Base-by-base conservation (phyloP, 495 filamentous ascomycete species). In the Penicillium desertorum region DNA sequence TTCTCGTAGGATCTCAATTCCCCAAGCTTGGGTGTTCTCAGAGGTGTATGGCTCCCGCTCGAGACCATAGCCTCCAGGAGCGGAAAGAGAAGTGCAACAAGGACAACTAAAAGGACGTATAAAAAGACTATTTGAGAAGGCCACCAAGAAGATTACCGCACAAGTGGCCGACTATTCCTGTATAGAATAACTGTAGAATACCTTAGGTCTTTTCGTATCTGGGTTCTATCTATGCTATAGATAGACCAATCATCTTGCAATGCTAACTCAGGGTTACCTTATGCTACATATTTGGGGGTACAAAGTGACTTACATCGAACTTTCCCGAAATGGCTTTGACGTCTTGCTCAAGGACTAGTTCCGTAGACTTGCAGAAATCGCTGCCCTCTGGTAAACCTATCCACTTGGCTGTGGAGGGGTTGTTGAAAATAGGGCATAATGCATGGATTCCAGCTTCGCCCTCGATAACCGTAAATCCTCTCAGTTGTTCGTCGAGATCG, bases 231-330 rank as follows among this genome's bases (percentile, higher is more conserved):
- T 52, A 52, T 39, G 50, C 50, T 52, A 52, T 52, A 17, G 32
- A 52, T 25, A 52, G 34, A 17, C 7, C 4, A 17, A 42, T n/a
- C 50, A 52, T 52, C 36, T 47, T 47, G 16, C 45, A 47, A 25
- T 47, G 7, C 45, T 47, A 17, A 19, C 7, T 25, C 25, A 25
- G 12, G 11, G 45, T 47, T 30, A 47, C 1, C 25, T 7, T 47
- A 8, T 30, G 6, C 5, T 47, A 16, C 27, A 16, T n/a, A 19
- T 17, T 8, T 8, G 10, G 14, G 14, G 17, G 27, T 1, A 11
- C 6, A 30, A 46, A 25, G 25, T 47, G 45, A 39, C 48, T 51
- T 41, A 51, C 48, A 51, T 51, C 48, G 32, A 41, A 51, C 32
- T 51, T 51, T 5, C n/a, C 48, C 20, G 29, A 41, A 37, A 51